phyloP scores from a whole-genome alignment of 441 rosid species.

The Bruguiera hainesii region DNA sequence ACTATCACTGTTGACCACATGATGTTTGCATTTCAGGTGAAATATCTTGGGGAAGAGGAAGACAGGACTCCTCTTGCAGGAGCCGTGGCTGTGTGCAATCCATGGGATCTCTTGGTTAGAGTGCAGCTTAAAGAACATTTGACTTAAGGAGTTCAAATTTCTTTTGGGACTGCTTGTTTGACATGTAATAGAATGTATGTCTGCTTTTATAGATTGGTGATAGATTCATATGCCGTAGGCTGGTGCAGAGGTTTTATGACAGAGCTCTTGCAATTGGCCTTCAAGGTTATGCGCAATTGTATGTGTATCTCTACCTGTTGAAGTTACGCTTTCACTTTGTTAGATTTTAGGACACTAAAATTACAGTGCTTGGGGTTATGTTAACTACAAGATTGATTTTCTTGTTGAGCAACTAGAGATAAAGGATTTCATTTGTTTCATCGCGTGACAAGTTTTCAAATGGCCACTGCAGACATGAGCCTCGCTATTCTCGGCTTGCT shows the following conservation, averaged over 20 bases:
- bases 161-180: too few relatives aligned
- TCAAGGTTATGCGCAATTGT: slow-evolving; percentile 90
- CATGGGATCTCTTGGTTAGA: slow-evolving; percentile 94
- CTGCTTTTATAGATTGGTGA: slow-evolving; percentile 65
- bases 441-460: slow-evolving; percentile 23
- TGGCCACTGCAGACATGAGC: slow-evolving; percentile 65
- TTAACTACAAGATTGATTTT: background rate
- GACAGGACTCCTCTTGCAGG: slow-evolving; percentile 64
- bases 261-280: slow-evolving; percentile 82
- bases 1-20: background rate
- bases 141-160: too few relatives aligned
- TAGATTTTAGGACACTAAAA: too few relatives aligned
- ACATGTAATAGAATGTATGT: background rate
- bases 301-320: slow-evolving; percentile 28
- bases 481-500: slow-evolving; percentile 70
- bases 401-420: background rate
- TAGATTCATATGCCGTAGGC: slow-evolving; percentile 72
- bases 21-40: slow-evolving; percentile 44
- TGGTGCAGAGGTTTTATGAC: slow-evolving; percentile 66
- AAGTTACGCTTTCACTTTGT: too few relatives aligned
- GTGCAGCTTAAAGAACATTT: background rate
- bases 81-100: slow-evolving; percentile 77
- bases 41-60: slow-evolving; percentile 88
- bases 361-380: background rate
- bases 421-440: background rate